phyloP scores from a whole-genome alignment of 78 protist genomes.

The Cavenderia fasciculata region DNA sequence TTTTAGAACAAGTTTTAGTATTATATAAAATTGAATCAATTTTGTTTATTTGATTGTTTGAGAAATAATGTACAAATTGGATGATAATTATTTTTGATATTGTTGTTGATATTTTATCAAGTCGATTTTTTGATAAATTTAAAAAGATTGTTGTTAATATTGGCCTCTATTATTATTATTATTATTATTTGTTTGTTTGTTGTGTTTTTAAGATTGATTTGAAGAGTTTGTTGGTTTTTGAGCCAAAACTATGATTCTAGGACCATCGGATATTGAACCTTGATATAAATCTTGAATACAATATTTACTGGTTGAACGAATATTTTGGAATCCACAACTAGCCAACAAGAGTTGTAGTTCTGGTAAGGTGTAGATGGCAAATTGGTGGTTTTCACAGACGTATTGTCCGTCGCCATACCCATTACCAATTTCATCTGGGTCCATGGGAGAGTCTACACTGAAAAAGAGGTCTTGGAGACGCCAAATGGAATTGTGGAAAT shows the following conservation, averaged over 20 bases:
- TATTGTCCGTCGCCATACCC: slow-evolving; percentile 25
- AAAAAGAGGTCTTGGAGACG: slow-evolving; percentile 43
- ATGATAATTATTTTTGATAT: too few relatives aligned
- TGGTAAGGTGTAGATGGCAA: slow-evolving; percentile 13
- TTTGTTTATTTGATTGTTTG: too few relatives aligned
- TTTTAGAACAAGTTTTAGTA: too few relatives aligned
- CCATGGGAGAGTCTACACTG: neutral
- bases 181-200: too few relatives aligned
- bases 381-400: neutral
- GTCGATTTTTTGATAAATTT: too few relatives aligned
- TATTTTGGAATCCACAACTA: slow-evolving; percentile 35
- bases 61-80: too few relatives aligned
- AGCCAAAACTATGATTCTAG: slow-evolving; percentile 52
- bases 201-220: too few relatives aligned
- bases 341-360: slow-evolving; percentile 35
- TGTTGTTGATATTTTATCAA: too few relatives aligned
- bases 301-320: neutral
- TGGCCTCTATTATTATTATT: too few relatives aligned
- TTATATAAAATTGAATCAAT: too few relatives aligned
- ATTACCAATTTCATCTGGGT: neutral
- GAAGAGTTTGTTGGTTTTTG: slow-evolving; percentile 77
- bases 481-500: slow-evolving; percentile 32
- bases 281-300: neutral
- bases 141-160: too few relatives aligned
- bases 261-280: slow-evolving; percentile 8